Evolutionary conservation across 257 asterid genomes (phyloP), one percentile per base, ranked within the genome.

Genomic region (Dorcoceras hygrometricum): DNA sequence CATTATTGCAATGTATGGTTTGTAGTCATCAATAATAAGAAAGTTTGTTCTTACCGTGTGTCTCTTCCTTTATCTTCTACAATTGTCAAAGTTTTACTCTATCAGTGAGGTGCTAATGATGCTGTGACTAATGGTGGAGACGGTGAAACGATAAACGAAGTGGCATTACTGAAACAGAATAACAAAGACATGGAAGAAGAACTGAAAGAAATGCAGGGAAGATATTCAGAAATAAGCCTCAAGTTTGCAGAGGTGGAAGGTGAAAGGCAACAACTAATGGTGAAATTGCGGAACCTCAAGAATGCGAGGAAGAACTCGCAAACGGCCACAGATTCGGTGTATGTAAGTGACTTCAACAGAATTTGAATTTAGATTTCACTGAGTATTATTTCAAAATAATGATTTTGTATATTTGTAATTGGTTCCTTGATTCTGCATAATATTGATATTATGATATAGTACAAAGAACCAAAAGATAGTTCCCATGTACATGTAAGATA

Each of bases 161-260:
- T 81, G 58, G 77, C 74, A 43, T 81, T 73, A 19, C 65, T 87
- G 78, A 93, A 84, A 79, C 95, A 87, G 68, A 80, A 68, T 74
- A 88, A 89, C 81, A 82, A 72, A 73, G 79, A 76, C 72, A 86
- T 82, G 94, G 97, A 79, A 63, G 77, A 78, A 28, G 94, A 88
- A 72, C 65, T 92, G 75, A 92, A 84, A 70, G 97, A 87, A 67
- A 84, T 92, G 96, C 89, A 79, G 63, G 97, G 85, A 57, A 83
- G 96, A 78, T 93, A 89, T 73, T 86, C 95, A 79, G 98, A 93
- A 82, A 82, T 89, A 74, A 93, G 98, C 73, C 97, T 93, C 75
- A 90, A 69, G 75, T 93, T 89, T 69, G 98, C 98, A 57, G 96
- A 92, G 82, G 98, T 92, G 66, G 98, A 92, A 84, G 97, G 98